These are phyloP conservation scores for Leavenworthia alabamica DNA, from an alignment of 345 rosid genomes.

Conservation along the genomic window DNA sequence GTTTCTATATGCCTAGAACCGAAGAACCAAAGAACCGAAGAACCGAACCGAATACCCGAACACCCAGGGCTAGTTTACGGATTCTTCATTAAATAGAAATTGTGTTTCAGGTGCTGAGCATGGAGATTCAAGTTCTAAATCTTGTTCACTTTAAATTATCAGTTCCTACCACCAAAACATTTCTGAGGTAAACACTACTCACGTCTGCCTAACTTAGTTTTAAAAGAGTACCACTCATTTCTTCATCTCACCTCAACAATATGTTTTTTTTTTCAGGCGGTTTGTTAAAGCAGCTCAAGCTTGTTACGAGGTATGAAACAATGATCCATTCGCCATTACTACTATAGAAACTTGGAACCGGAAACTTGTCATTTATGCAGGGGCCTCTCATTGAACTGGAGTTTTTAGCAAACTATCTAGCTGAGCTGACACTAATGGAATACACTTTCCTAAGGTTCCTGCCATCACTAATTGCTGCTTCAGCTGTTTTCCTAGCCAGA, in stretches of 20 bases:
- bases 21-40: too few species aligned
- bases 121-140: constrained; percentile 22
- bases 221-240: background rate
- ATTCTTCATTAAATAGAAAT: constrained; percentile 24
- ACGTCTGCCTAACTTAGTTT: constrained; percentile 7
- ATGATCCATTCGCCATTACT: background rate
- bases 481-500: constrained; percentile 73
- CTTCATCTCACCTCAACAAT: background rate
- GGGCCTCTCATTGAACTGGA: constrained; percentile 49
- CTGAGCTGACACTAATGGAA: constrained; percentile 65
- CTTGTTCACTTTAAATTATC: constrained; percentile 11
- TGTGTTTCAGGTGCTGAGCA: constrained; percentile 47
- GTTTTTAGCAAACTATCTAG: constrained; percentile 69
- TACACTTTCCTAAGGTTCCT: constrained; percentile 57
- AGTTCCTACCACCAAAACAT: constrained; percentile 25
- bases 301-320: constrained; percentile 37
- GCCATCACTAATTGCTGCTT: constrained; percentile 76
- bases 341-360: background rate
- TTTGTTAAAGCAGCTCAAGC: constrained; percentile 73
- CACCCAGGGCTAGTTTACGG: too few species aligned
- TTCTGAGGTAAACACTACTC: constrained; percentile 23
- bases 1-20: too few species aligned
- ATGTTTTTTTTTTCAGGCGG: constrained; percentile 42
- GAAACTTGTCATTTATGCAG: constrained; percentile 30
- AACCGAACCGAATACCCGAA: too few species aligned